These are phyloP conservation scores for Globisporangium nagaii DNA, from an alignment of 352 stramenopile genomes.

Conservation along the genomic window DNA sequence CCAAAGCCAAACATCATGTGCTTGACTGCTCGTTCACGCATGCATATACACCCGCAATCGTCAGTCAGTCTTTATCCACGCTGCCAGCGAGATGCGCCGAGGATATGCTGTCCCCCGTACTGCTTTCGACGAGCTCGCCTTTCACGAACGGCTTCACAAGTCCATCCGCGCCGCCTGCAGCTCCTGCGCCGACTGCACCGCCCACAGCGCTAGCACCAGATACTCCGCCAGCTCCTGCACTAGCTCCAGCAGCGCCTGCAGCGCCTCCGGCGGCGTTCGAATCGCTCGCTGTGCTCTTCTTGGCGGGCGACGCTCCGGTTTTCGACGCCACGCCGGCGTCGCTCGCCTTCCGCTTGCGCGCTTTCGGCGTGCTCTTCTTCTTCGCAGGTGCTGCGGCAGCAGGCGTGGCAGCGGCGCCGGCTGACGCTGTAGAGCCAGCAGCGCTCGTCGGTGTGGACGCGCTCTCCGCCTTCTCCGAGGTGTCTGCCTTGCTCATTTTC, in stretches of 20 bases:
- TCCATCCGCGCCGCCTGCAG: conserved; percentile 2
- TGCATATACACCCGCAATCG: not conserved
- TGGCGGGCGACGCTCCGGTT: conserved; percentile 25
- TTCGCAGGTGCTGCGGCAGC: conserved; percentile 21
- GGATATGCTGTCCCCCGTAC: conserved; percentile 49
- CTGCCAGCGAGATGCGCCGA: no score
- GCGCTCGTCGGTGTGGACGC: not conserved
- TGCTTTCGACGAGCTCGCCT: conserved; percentile 75
- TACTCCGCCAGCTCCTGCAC: not conserved
- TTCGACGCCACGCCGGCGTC: conserved; percentile 38
- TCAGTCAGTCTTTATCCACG: no score
- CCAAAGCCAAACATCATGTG: conserved; percentile 89
- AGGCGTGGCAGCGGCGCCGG: conserved; percentile 4
- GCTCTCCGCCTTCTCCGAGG: conserved; percentile 2
- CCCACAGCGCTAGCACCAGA: conserved; percentile 7
- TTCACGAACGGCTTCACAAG: conserved; percentile 71
- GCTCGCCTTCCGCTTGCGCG: conserved; percentile 71
- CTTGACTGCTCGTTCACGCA: conserved; percentile 53
- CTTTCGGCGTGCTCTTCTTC: conserved; percentile 70
- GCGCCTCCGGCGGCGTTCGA: not conserved
- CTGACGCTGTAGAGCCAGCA: not conserved
- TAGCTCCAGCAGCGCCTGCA: not conserved
- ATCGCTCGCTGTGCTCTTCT: conserved; percentile 21
- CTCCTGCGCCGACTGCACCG: conserved; percentile 9
- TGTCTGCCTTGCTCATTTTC: conserved; percentile 29